Percentiles rank a stretch among this genome's conserved stretches.
These are phyloP conservation scores for Diplodia scrobiculata DNA, from an alignment of 2,329 filamentous ascomycete genomes.

Conservation along the genomic window DNA sequence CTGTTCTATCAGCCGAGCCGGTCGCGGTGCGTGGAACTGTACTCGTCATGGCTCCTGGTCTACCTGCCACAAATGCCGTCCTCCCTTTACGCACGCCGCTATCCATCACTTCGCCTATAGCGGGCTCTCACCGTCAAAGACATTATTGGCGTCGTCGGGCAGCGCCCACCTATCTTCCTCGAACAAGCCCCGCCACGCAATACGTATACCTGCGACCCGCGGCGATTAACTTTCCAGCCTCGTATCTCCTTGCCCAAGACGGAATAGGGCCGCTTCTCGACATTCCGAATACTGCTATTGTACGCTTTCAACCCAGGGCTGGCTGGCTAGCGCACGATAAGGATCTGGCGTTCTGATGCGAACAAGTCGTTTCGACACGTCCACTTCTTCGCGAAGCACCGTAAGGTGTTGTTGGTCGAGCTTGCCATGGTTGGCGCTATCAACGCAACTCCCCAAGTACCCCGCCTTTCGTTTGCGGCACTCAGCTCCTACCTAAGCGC, in stretches of 20 bases:
- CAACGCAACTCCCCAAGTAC: constrained; percentile 1
- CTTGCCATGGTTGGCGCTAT: constrained; percentile 1
- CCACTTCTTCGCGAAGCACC: background rate
- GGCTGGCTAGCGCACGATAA: background rate
- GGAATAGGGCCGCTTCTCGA: background rate
- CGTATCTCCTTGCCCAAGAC: constrained; percentile 3
- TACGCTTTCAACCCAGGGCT: background rate
- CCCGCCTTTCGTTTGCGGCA: constrained; percentile 21
- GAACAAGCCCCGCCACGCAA: background rate
- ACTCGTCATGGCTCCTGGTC: background rate
- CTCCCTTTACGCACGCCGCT: background rate
- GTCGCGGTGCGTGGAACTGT: background rate
- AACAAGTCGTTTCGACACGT: constrained; percentile 19
- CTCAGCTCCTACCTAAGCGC: background rate
- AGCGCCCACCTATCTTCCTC: background rate
- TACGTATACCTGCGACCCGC: background rate
- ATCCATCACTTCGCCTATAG: background rate
- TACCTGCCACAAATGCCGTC: background rate
- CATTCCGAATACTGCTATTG: constrained; percentile 6
- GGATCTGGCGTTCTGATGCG: background rate
- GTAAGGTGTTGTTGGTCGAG: constrained; percentile 13
- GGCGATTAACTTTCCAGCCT: constrained; percentile 22
- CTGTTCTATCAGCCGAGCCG: background rate
- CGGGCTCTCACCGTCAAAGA: background rate
- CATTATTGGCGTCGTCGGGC: background rate